Base-by-base conservation (phyloP, 116 monocot species). In the Posidonia oceanica region DNA sequence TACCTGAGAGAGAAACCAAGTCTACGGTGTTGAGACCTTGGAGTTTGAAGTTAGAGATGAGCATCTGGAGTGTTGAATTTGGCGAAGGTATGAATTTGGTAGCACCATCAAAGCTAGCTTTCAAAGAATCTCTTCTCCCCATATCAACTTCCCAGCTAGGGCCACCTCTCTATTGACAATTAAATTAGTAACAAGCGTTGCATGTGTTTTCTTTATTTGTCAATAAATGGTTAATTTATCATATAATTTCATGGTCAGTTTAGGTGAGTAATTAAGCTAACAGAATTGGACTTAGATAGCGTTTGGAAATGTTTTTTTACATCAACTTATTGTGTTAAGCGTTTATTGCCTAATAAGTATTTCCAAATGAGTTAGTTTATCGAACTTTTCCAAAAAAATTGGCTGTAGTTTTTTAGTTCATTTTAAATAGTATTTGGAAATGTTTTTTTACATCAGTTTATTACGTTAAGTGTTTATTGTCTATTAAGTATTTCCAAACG, bases 1-100 rank as follows among this genome's bases (percentile, higher is more conserved):
- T 79, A 88, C 88, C 88, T 79, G 88, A 85, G 36, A 89, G 81
- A 40, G 78, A 68, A 41, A 83, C 88, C 62, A 85, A 70, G 71
- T 89, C 85, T 13, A 71, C 74, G 18, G 83, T 79, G 72, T 80
- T 75, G 5, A 89, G 88, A 36, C 88, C 88, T 22, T 89, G 89
- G 57, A 64, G 63, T 22, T 71, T 22, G 70, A 89, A 89, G 74
- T 77, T 89, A 40, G 82, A 67, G 23, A 89, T 70, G 59, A 89
- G 78, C 56, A 56, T 64, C 17, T 69, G 78, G 18, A 85, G 83
- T 12, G 85, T 85, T 39, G 68, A 83, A 63, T 89, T 89, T 17
- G 88, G 89, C 4, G 85, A 75, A 68, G 89, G 83, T 54, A 89
- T 85, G 64, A 73, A 76, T n/a, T 72, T 59, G 71, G 81, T 89